These are phyloP conservation scores for Russula brevipes DNA, from an alignment of 768 basidiomycete genomes.

Conservation along the genomic window DNA sequence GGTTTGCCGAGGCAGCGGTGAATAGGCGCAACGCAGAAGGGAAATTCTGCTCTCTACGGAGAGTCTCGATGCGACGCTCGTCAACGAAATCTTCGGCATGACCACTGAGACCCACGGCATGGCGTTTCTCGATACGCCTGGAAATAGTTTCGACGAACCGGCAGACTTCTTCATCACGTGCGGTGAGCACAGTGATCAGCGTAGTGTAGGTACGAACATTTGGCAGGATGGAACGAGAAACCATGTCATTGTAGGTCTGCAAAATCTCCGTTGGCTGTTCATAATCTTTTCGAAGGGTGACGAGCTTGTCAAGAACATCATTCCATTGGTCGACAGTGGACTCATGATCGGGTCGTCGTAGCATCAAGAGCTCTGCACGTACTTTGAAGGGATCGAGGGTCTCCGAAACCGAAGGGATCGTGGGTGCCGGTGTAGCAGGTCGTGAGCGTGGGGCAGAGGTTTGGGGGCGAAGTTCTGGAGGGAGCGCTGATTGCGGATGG, in stretches of 20 bases:
- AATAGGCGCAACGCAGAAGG: conserved; percentile 68
- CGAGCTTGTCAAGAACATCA: conserved; percentile 50
- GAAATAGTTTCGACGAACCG: conserved; percentile 32
- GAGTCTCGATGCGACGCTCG: conserved; percentile 37
- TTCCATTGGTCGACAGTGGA: conserved; percentile 57
- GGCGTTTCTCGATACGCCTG: conserved; percentile 39
- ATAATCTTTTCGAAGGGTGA: conserved; percentile 41
- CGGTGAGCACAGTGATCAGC: conserved; percentile 57
- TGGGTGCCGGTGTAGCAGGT: not conserved
- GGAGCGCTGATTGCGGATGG: conserved; percentile 29
- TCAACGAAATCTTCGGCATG: conserved; percentile 33
- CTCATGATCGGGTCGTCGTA: conserved; percentile 19
- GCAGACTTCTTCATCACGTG: conserved; percentile 63
- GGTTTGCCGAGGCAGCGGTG: conserved; percentile 46
- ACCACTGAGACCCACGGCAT: conserved; percentile 35
- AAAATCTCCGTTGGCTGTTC: conserved; percentile 54
- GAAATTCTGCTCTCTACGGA: conserved; percentile 66
- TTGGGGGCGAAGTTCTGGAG: conserved; percentile 14
- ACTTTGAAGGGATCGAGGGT: conserved; percentile 28
- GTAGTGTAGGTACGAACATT: conserved; percentile 54
- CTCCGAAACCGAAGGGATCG: not conserved
- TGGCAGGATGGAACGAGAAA: conserved; percentile 56
- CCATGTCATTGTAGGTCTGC: conserved; percentile 68
- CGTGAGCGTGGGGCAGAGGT: not conserved
- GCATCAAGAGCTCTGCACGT: conserved; percentile 31